Base-by-base conservation (phyloP, 164 flowering plant species). In the Amborella trichopoda region DNA sequence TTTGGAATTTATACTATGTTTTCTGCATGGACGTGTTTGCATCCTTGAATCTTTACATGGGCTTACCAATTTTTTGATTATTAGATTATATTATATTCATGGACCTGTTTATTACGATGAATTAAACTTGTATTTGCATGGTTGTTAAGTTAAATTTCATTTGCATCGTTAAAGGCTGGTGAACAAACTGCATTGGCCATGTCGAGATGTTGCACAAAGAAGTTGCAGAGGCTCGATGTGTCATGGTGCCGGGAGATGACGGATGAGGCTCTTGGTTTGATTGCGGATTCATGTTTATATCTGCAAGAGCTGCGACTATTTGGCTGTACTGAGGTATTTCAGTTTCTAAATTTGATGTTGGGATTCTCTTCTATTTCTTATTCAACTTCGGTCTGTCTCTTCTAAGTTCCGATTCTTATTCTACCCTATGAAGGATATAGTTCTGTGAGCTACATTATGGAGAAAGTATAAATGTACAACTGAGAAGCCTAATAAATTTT, bases 311-410 rank as follows among this genome's bases (percentile, higher is more conserved):
- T 90, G 19, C 86, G 77, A 57, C 45, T 86, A 50, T 90, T 90
- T 62, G 98, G 95, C 52, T 86, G 95, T 60, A 66, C 81, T 52
- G 95, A 90, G 98, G 98, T 86, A 66, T n/a, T 26, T 20, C 4
- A 27, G 4, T 40, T n/a, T n/a, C n/a, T n/a, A n/a, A n/a, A n/a
- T 6, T 23, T 23, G 17, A 28, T 18, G 20, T 25, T 28, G 23
- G 18, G 28, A n/a, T 14, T 27, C 49, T 21, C 23, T 16, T 44
- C n/a, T 21, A 20, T 21, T 40, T 11, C 16, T 30, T 19, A 16
- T 13, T 37, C 8, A 28, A 16, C 36, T 17, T 23, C n/a, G 23
- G 6, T 40, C 21, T 23, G 26, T 5, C 6, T 39, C 5, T n/a
- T n/a, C n/a, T n/a, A n/a, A n/a, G 19, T 26, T 6, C 17, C 34